Conservation (phyloP, 2,329 filamentous ascomycete species). For the Fusarium sp. region DNA sequence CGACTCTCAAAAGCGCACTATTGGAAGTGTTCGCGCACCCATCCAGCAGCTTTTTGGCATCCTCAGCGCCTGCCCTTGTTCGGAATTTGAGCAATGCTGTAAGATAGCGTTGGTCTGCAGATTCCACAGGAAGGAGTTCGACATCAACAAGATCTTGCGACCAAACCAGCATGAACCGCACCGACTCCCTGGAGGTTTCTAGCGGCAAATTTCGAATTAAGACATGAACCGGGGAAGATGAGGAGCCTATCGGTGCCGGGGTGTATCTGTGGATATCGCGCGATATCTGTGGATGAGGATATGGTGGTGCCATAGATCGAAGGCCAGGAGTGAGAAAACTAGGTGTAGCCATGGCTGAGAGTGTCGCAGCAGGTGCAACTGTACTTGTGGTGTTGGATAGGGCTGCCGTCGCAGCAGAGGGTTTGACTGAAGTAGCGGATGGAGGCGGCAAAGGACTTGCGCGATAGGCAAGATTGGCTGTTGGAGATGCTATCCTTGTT, state of each 20-base stretch:
- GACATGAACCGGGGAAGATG: conserved; percentile 52
- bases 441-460: conserved; percentile 45
- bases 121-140: conserved; percentile 61
- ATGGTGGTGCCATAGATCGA: conserved; percentile 49
- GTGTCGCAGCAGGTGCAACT: neutral
- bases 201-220: conserved; percentile 65
- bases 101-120: conserved; percentile 60
- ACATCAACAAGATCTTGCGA: conserved; percentile 64
- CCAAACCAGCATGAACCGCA: conserved; percentile 68
- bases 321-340: conserved; percentile 53
- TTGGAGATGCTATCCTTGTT: conserved; percentile 40
- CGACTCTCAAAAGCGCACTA: conserved; percentile 49
- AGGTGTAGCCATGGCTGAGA: conserved; percentile 55
- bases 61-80: conserved; percentile 61
- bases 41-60: conserved; percentile 67
- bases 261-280: conserved; percentile 54
- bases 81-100: conserved; percentile 65
- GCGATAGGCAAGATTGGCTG: conserved; percentile 43
- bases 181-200: conserved; percentile 62
- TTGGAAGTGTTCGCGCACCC: conserved; percentile 62
- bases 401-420: neutral
- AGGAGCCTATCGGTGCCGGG: conserved; percentile 51
- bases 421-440: conserved; percentile 34
- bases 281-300: conserved; percentile 47
- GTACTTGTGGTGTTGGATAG: conserved; percentile 4